Conservation (phyloP, 345 rosid genomes). For the Citrus trifoliata region DNA sequence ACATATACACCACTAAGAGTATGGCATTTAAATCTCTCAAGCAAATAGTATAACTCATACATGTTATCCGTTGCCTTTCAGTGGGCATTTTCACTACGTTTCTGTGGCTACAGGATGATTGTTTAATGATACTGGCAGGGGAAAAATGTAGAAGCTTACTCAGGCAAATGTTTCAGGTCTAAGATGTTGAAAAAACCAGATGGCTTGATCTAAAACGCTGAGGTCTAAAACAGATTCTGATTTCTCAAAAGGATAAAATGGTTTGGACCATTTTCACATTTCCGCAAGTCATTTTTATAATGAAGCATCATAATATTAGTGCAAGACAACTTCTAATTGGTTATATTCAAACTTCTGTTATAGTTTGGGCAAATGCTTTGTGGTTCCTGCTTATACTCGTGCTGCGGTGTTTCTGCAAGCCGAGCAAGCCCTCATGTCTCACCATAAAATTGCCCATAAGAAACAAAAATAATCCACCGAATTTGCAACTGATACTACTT, state of each 20-base stretch:
- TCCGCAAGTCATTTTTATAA: neutral
- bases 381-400: neutral
- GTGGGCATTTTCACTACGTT: neutral
- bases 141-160: neutral
- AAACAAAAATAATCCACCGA: neutral
- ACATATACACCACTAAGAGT: neutral
- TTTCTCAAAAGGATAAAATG: no score
- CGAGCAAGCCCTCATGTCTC: neutral
- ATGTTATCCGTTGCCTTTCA: neutral
- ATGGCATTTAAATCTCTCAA: neutral
- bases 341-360: neutral
- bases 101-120: neutral
- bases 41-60: neutral
- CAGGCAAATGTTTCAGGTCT: neutral
- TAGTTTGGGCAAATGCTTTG: neutral
- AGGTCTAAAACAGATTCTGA: neutral
- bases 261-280: neutral
- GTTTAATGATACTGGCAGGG: neutral
- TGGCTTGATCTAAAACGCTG: neutral
- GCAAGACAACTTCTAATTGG: neutral
- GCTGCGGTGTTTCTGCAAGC: neutral
- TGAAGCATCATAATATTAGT: neutral
- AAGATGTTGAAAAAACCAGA: neutral
- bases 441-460: neutral
- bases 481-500: neutral